Conservation (phyloP, 2,329 filamentous ascomycete genomes). For the Aspergillus tamarii region DNA sequence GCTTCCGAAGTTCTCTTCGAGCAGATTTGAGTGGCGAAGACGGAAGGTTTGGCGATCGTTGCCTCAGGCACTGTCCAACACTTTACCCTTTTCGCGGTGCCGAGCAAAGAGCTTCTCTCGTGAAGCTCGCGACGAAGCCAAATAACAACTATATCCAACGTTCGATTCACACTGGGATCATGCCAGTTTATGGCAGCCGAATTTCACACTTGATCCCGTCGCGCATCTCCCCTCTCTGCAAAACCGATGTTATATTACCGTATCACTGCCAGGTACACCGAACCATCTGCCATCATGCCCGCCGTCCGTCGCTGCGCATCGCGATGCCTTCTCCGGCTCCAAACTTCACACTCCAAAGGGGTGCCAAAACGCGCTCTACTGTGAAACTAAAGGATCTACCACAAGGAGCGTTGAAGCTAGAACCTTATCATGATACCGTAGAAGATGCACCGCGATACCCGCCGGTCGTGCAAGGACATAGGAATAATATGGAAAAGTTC, state of each 20-base stretch:
- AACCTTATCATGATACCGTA: slow-evolving; percentile 46
- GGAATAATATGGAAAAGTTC: slow-evolving; percentile 87
- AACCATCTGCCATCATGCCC: slow-evolving; percentile 37
- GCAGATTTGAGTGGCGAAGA: slow-evolving; percentile 42
- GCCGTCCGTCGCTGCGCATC: slow-evolving; percentile 23
- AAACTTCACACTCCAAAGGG: slow-evolving; percentile 25
- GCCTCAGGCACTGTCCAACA: slow-evolving; percentile 23
- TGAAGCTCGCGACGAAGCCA: not conserved
- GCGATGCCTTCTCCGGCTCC: slow-evolving; percentile 19
- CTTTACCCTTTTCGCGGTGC: slow-evolving; percentile 8
- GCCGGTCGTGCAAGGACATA: slow-evolving; percentile 83
- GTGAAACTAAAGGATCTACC: slow-evolving; percentile 54
- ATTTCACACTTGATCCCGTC: slow-evolving; percentile 16
- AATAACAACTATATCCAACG: slow-evolving; percentile 12
- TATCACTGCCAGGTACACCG: slow-evolving; percentile 28
- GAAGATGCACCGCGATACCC: slow-evolving; percentile 69
- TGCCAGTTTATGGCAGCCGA: slow-evolving; percentile 29
- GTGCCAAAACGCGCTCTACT: slow-evolving; percentile 42
- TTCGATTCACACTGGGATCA: slow-evolving; percentile 19
- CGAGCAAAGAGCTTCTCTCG: not conserved
- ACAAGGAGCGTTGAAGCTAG: slow-evolving; percentile 57
- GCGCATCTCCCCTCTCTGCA: slow-evolving; percentile 1
- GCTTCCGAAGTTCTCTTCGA: slow-evolving; percentile 27
- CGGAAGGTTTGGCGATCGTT: slow-evolving; percentile 35
- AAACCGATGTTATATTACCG: slow-evolving; percentile 5